Percentiles rank a stretch among this genome's conserved stretches.
Evolutionary conservation across 768 basidiomycete genomes (phyloP).

Genomic region (Suillus cothurnatus): DNA sequence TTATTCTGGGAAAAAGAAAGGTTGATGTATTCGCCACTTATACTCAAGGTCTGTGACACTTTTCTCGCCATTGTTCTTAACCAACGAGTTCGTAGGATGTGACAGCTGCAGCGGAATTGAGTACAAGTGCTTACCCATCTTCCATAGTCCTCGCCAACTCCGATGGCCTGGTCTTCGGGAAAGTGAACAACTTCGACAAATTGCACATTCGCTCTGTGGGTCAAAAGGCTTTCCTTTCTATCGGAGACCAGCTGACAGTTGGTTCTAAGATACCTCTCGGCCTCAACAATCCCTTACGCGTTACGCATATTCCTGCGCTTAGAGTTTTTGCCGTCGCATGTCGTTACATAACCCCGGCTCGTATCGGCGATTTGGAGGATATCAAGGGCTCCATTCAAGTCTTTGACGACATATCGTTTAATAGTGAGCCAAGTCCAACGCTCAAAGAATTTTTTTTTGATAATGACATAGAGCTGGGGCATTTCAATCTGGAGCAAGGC

Average conservation of each 20-base stretch:
- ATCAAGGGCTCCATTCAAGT: conserved; percentile 62
- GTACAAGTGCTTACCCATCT: conserved; percentile 47
- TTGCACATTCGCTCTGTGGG: conserved; percentile 80
- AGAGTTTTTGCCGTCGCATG: conserved; percentile 71
- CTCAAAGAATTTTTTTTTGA: not conserved
- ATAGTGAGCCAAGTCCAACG: conserved; percentile 44
- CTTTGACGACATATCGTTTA: conserved; percentile 64
- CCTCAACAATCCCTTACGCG: conserved; percentile 66
- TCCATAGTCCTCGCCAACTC: conserved; percentile 63
- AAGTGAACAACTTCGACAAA: conserved; percentile 67
- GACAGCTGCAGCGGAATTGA: conserved; percentile 51
- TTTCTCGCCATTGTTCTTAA: conserved; percentile 9
- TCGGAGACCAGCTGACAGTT: conserved; percentile 6
- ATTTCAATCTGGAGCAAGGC: conserved; percentile 36
- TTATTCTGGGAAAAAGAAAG: conserved; percentile 68
- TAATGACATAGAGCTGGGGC: conserved; percentile 27
- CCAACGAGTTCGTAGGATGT: conserved; percentile 45
- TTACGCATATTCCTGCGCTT: conserved; percentile 57
- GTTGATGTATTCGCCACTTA: conserved; percentile 68
- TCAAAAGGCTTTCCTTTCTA: not conserved
- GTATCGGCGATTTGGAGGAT: conserved; percentile 51
- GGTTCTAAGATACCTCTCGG: conserved; percentile 65
- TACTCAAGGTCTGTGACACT: conserved; percentile 55
- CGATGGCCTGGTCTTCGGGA: conserved; percentile 62
- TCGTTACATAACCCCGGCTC: conserved; percentile 51